phyloP scores from a whole-genome alignment of 345 rosid genomes.

The Eucalyptus cladocalyx region DNA sequence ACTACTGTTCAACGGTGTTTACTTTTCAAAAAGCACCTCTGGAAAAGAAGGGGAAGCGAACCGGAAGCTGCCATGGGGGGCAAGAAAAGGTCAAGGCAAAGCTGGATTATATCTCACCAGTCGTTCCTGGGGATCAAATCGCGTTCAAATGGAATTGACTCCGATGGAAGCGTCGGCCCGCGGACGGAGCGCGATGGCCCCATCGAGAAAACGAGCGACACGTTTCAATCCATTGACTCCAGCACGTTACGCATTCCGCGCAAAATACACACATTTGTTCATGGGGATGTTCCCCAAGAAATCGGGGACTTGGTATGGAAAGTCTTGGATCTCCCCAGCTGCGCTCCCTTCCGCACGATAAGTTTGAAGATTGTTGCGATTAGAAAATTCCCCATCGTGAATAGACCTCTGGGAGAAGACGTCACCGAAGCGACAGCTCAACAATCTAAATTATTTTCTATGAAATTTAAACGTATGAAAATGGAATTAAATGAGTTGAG shows the following conservation, averaged over 20 bases:
- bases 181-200: not conserved
- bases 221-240: not conserved
- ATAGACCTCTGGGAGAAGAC: not conserved
- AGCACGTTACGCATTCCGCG: not conserved
- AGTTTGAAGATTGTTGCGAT: not conserved
- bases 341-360: not conserved
- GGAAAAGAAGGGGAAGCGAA: not conserved
- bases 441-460: not conserved
- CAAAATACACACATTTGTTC: not conserved
- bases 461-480: not conserved
- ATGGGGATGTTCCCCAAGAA: not conserved
- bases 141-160: not conserved
- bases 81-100: not conserved
- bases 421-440: not conserved
- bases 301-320: not conserved
- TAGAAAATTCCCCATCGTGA: not conserved
- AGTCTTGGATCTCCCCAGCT: not conserved
- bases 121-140: not conserved
- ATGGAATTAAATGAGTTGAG: not conserved
- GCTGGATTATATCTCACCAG: not conserved
- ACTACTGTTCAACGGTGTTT: not conserved
- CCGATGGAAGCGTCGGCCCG: not conserved
- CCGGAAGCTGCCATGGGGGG: not conserved
- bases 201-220: not conserved
- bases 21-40: not conserved